Evolutionary conservation across 345 rosid species (phyloP).

Genomic region (Luvunga scandens): DNA sequence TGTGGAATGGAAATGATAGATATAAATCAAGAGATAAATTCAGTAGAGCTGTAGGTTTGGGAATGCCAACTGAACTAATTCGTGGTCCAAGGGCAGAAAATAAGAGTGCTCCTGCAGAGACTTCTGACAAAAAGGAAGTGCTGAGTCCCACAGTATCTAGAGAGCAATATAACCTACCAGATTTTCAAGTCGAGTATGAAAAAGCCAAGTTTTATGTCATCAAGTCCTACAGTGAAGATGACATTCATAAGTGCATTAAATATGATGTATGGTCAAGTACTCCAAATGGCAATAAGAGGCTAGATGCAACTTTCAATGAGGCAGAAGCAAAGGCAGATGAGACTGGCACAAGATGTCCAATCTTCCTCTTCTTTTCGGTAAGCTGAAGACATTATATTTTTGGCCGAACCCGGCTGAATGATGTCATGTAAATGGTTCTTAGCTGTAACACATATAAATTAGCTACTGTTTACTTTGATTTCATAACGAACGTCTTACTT

Average conservation of each 20-base stretch:
- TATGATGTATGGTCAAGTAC: constrained; percentile 83
- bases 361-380: constrained; percentile 78
- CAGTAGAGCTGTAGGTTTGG: constrained; percentile 36
- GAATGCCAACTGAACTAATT: constrained; percentile 47
- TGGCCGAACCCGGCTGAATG: neutral
- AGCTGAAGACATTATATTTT: constrained; percentile 22
- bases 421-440: neutral
- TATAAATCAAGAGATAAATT: constrained; percentile 30
- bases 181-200: constrained; percentile 48
- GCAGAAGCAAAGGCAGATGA: constrained; percentile 44
- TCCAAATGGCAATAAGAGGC: constrained; percentile 63
- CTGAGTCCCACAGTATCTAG: constrained; percentile 26
- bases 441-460: neutral
- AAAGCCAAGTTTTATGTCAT: constrained; percentile 66
- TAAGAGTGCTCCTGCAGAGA: constrained; percentile 37
- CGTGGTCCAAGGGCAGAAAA: constrained; percentile 63
- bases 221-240: constrained; percentile 80
- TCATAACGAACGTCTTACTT: neutral
- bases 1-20: constrained; percentile 45
- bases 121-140: constrained; percentile 38
- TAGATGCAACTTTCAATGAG: constrained; percentile 60
- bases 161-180: constrained; percentile 55
- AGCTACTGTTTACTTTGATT: neutral
- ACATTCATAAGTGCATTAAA: constrained; percentile 73
- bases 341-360: constrained; percentile 47